A percentile compares a stretch with the other conserved stretches of the same genome.
Evolutionary conservation across 139 green algal genomes (phyloP).

Genomic region (Chlorella sp.): DNA sequence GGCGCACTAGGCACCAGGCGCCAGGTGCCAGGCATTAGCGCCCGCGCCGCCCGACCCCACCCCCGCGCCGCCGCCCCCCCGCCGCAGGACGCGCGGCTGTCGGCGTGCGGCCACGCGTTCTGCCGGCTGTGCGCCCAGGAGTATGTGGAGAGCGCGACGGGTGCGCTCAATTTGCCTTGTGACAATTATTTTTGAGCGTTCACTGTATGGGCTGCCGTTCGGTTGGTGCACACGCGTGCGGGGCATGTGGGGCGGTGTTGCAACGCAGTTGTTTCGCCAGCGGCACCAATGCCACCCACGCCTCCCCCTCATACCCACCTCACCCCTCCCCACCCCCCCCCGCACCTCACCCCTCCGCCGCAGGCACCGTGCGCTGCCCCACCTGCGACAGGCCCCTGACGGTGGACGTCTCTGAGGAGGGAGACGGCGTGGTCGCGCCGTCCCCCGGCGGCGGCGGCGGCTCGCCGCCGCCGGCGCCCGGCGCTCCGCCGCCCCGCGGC

Average conservation of each 20-base stretch:
- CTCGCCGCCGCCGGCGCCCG: not conserved
- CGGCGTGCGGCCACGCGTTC: slow-evolving; percentile 79
- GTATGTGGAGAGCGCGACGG: slow-evolving; percentile 52
- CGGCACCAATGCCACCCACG: too few relatives aligned
- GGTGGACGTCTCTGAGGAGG: slow-evolving; percentile 68
- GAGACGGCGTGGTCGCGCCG: not conserved
- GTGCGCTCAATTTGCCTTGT: too few relatives aligned
- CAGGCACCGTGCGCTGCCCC: slow-evolving; percentile 63
- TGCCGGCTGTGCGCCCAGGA: slow-evolving; percentile 80
- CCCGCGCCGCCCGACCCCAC: not conserved
- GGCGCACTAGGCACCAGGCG: too few relatives aligned
- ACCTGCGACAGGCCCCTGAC: slow-evolving; percentile 72
- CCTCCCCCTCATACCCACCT: too few relatives aligned
- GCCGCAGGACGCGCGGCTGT: slow-evolving; percentile 47
- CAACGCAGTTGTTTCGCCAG: too few relatives aligned
- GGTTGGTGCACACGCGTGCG: too few relatives aligned
- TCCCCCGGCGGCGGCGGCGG: not conserved
- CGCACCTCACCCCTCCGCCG: too few relatives aligned
- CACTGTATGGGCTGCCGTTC: too few relatives aligned
- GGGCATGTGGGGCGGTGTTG: too few relatives aligned
- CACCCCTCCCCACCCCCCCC: too few relatives aligned
- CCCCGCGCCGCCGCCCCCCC: not conserved
- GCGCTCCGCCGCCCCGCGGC: not conserved
- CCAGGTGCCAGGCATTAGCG: too few relatives aligned
- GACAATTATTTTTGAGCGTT: too few relatives aligned